Percentiles rank a stretch among this genome's conserved stretches.
Evolutionary conservation across 2,329 filamentous ascomycete genomes (phyloP).

Genomic region (Coniochaeta sp.): DNA sequence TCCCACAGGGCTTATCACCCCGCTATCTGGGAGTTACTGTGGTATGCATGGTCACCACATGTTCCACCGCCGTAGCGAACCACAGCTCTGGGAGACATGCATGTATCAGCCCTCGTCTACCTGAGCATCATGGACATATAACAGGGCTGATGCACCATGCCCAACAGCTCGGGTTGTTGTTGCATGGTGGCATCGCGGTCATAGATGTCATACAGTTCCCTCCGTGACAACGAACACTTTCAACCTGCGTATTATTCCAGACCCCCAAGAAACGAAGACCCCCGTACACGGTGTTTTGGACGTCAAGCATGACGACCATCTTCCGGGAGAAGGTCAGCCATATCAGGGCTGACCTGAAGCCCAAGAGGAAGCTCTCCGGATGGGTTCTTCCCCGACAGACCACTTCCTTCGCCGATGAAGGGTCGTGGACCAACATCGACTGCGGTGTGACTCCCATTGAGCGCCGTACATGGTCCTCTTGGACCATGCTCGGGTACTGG

Average conservation of each 20-base stretch:
- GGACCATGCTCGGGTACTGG: not conserved
- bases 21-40: too few relatives aligned
- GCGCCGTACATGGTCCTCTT: not conserved
- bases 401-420: not conserved
- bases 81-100: not conserved
- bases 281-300: too few relatives aligned
- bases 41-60: not conserved
- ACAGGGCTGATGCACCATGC: not conserved
- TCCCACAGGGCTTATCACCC: not conserved
- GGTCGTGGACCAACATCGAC: not conserved
- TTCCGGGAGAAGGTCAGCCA: slow-evolving; percentile 18
- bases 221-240: not conserved
- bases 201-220: too few relatives aligned
- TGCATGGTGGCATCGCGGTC: not conserved
- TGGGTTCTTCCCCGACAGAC: not conserved
- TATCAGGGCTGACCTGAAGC: slow-evolving; percentile 22
- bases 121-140: not conserved
- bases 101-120: not conserved
- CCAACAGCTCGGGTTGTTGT: not conserved
- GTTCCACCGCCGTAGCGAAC: not conserved
- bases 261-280: too few relatives aligned
- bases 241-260: too few relatives aligned
- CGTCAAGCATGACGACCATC: not conserved
- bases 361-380: slow-evolving; percentile 3
- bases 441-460: not conserved